Base-by-base conservation (phyloP, 371 early-diverging fungal genomes). In the Mucor lusitanicus region DNA sequence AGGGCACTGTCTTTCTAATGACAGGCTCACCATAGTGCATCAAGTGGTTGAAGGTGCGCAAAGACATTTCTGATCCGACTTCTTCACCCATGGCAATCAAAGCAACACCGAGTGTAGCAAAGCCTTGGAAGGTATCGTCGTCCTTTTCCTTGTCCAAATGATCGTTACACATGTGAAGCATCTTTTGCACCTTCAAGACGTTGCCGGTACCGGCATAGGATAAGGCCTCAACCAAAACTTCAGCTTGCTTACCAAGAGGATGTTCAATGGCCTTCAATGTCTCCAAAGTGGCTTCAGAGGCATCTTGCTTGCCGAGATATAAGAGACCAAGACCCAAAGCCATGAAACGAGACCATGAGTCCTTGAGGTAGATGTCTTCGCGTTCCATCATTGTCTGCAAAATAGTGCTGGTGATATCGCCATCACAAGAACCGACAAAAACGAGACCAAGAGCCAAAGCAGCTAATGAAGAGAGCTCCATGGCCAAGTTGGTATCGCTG, bases 21-120 rank as follows among this genome's bases (percentile, higher is more conserved):
- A 89, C 91, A 30, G 97, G 92, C 70, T 97, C 97, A 56, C 99
- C 99, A 81, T 98, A 99, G 71, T 99, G 99, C 99, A 98, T 98
- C 87, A 99, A 79, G 74, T 99, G 99, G 65, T 94, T 95, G 73
- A 97, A 98, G 21, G 93, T 84, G 59, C 99, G 90, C 76, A 97
- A 77, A 8, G 95, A 89, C 99, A 99, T 99, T 74, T 97, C 97
- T 8, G 94, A 78, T 7, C 99, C 99, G 72, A 98, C 86, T 64
- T 96, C 96, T 80, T 98, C 99, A 57, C 97, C 98, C 91, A 98
- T 94, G 15, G 97, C 90, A 73, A 99, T 95, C 80, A 97, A 71
- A 5, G 97, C 95, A 60, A 99, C 92, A 65, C 96, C 99, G 53
- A 99, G 83, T 23, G 95, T 96, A n/a, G 99, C 98, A 79, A 92